phyloP scores from a whole-genome alignment of 495 filamentous ascomycete species.

The Aeminium ludgeri region DNA sequence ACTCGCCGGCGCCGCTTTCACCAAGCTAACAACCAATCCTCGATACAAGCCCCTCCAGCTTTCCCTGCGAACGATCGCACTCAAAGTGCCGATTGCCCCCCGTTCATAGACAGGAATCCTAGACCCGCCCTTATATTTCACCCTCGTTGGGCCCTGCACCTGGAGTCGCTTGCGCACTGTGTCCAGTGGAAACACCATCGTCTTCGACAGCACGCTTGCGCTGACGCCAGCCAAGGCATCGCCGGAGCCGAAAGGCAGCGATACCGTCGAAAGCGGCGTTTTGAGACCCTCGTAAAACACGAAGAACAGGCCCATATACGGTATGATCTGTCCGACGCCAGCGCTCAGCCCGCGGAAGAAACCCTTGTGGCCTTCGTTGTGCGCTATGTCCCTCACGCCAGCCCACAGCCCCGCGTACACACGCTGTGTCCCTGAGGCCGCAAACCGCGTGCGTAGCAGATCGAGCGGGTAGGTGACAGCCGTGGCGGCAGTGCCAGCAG shows the following conservation, averaged over 20 bases:
- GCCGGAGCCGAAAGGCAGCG: conserved; percentile 43
- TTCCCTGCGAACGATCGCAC: conserved; percentile 50
- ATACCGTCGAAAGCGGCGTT: conserved; percentile 32
- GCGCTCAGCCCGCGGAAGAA: conserved; percentile 79
- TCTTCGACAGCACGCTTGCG: conserved; percentile 68
- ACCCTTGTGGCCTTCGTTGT: conserved; percentile 53
- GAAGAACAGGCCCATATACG: conserved; percentile 96
- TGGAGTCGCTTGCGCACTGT: conserved; percentile 84
- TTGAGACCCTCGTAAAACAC: conserved; percentile 59
- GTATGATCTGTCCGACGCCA: conserved; percentile 70
- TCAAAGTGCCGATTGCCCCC: conserved; percentile 49
- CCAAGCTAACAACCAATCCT: conserved; percentile 68
- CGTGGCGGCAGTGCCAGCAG: conserved; percentile 66
- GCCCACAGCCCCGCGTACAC: conserved; percentile 54
- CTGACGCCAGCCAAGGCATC: conserved; percentile 68
- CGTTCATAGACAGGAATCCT: conserved; percentile 68
- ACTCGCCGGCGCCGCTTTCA: conserved; percentile 90
- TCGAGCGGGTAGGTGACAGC: conserved; percentile 82
- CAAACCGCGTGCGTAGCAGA: conserved; percentile 84
- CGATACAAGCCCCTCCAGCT: conserved; percentile 71
- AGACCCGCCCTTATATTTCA: conserved; percentile 53
- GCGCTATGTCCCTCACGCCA: conserved; percentile 55
- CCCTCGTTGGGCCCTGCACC: conserved; percentile 77
- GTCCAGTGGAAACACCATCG: conserved; percentile 84
- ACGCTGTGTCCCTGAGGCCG: conserved; percentile 73